These are phyloP conservation scores for Hymenoscyphus albidus DNA, from an alignment of 2,329 filamentous ascomycete genomes.

Conservation along the genomic window DNA sequence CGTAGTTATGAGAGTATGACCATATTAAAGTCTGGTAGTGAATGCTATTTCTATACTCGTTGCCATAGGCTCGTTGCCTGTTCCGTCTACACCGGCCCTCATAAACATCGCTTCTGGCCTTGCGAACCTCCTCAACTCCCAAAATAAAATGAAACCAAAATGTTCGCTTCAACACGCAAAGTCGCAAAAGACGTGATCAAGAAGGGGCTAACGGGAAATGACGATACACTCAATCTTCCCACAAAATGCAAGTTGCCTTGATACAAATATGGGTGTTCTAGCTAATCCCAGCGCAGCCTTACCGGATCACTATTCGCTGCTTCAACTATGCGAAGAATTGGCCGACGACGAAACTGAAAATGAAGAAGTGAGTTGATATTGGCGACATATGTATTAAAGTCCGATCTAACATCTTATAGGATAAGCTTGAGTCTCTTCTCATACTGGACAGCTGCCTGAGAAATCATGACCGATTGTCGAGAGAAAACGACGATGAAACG, in stretches of 20 bases:
- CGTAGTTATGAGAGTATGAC: not conserved
- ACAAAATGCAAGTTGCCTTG: constrained; percentile 12
- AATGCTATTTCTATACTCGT: not conserved
- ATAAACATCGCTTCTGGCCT: not conserved
- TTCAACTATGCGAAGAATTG: constrained; percentile 15
- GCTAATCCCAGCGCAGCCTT: constrained; percentile 18
- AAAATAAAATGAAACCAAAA: constrained; percentile 6
- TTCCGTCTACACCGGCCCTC: not conserved
- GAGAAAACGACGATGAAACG: constrained; percentile 16
- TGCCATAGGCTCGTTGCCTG: not conserved
- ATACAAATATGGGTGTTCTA: not conserved
- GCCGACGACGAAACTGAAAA: constrained; percentile 2
- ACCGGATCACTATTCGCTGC: constrained; percentile 24
- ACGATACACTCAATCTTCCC: constrained; percentile 6
- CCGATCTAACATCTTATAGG: constrained; percentile 23
- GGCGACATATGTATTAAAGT: not conserved
- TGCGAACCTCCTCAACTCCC: not conserved
- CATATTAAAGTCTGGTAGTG: not conserved
- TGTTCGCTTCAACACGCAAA: constrained; percentile 19
- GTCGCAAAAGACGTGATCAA: constrained; percentile 12
- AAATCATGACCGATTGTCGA: constrained; percentile 11
- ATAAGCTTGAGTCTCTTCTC: constrained; percentile 24
- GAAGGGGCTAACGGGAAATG: not conserved
- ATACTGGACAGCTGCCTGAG: constrained; percentile 27
- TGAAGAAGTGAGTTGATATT: constrained; percentile 5